Percentiles rank a stretch among this genome's conserved stretches.
Evolutionary conservation across 2,329 filamentous ascomycete genomes (phyloP).

Genomic region (Talaromyces sp.): DNA sequence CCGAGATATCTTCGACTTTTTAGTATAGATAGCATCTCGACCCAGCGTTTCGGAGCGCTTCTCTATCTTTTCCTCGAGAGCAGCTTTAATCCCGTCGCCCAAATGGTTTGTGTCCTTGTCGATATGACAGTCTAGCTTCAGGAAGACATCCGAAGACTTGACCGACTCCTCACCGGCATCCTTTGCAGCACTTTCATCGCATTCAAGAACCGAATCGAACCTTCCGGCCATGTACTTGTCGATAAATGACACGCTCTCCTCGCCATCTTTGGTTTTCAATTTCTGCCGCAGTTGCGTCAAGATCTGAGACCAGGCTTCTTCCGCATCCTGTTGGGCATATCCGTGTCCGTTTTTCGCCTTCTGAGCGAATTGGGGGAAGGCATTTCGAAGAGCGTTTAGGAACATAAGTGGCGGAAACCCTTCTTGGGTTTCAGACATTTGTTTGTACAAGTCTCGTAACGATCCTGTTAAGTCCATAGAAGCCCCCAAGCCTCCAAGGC

Average conservation of each 20-base stretch:
- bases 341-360: slow-evolving; percentile 73
- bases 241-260: slow-evolving; percentile 62
- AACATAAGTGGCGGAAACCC: slow-evolving; percentile 81
- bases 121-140: slow-evolving; percentile 96
- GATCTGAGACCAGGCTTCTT: slow-evolving; percentile 97
- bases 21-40: slow-evolving; percentile 79
- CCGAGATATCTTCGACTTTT: slow-evolving; percentile 81
- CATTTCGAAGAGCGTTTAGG: slow-evolving; percentile 67
- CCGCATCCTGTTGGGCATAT: slow-evolving; percentile 96
- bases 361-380: slow-evolving; percentile 91
- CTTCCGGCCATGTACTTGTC: slow-evolving; percentile 85
- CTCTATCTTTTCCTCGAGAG: slow-evolving; percentile 81
- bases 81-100: slow-evolving; percentile 76
- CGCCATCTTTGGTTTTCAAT: slow-evolving; percentile 57
- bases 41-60: slow-evolving; percentile 75
- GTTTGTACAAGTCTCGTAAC: slow-evolving; percentile 76
- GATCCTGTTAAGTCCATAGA: slow-evolving; percentile 69
- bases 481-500: slow-evolving; percentile 52
- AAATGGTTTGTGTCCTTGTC: slow-evolving; percentile 81
- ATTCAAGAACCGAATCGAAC: slow-evolving; percentile 72
- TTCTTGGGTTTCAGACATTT: slow-evolving; percentile 83
- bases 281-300: slow-evolving; percentile 75
- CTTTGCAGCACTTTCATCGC: slow-evolving; percentile 72
- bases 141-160: slow-evolving; percentile 66
- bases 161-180: slow-evolving; percentile 67